phyloP scores from a whole-genome alignment of 2,329 filamentous ascomycete species.

The Fusarium palustre region DNA sequence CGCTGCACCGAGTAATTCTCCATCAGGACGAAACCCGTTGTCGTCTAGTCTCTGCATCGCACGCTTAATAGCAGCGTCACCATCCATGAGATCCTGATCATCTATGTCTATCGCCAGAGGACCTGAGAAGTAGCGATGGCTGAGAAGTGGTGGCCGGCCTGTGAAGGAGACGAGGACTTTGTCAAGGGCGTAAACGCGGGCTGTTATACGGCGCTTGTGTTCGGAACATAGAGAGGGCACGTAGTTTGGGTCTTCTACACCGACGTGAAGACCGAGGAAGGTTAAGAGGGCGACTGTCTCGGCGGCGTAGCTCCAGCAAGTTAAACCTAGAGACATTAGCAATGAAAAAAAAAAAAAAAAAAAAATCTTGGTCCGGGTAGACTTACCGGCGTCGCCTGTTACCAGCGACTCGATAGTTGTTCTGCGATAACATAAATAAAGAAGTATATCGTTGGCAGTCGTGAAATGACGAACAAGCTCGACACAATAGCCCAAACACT shows the following conservation, averaged over 20 bases:
- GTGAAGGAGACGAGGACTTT: slow-evolving; percentile 64
- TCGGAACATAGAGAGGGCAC: slow-evolving; percentile 53
- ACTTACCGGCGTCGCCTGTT: slow-evolving; percentile 56
- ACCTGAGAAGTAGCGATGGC: slow-evolving; percentile 64
- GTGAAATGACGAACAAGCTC: slow-evolving; percentile 47
- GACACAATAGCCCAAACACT: slow-evolving; percentile 49
- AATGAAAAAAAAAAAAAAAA: rapidly evolving
- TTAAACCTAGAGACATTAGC: slow-evolving; percentile 47
- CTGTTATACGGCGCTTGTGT: slow-evolving; percentile 49
- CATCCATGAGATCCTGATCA: slow-evolving; percentile 61
- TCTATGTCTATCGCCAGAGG: slow-evolving; percentile 66
- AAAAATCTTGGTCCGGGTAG: rapidly evolving
- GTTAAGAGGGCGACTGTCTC: slow-evolving; percentile 54
- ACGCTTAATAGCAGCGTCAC: slow-evolving; percentile 47
- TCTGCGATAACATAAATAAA: slow-evolving; percentile 53
- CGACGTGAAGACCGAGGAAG: slow-evolving; percentile 53
- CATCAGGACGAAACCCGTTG: slow-evolving; percentile 64
- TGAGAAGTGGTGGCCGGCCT: slow-evolving; percentile 65
- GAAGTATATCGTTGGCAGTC: slow-evolving; percentile 53
- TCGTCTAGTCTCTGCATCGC: slow-evolving; percentile 54
- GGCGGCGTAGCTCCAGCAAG: slow-evolving; percentile 54
- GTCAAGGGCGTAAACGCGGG: slow-evolving; percentile 58
- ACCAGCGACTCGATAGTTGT: slow-evolving; percentile 53
- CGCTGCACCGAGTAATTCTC: slow-evolving; percentile 59
- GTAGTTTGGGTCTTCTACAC: slow-evolving; percentile 44